Percentiles rank a stretch among this genome's conserved stretches.
Evolutionary conservation across 2,329 filamentous ascomycete species (phyloP).

Genomic region (Bretziella fagacearum): DNA sequence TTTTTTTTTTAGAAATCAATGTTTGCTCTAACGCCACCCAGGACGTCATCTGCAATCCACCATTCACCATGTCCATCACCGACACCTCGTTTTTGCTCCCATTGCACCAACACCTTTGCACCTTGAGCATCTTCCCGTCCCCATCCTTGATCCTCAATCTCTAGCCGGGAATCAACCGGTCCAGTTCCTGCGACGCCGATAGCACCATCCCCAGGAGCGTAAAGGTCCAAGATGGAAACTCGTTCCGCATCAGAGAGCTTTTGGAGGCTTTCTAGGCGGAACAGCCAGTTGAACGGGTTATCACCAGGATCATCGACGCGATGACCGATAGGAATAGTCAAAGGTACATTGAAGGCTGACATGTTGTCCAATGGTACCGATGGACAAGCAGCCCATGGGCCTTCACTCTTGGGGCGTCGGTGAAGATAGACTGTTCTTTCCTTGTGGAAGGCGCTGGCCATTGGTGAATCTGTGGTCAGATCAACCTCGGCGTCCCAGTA

Average conservation of each 20-base stretch:
- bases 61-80: background rate
- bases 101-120: background rate
- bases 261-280: constrained; percentile 40
- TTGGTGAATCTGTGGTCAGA: constrained; percentile 44
- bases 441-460: constrained; percentile 43
- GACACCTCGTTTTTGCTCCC: background rate
- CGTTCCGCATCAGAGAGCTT: constrained; percentile 49
- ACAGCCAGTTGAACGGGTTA: constrained; percentile 55
- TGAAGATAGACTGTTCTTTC: constrained; percentile 62
- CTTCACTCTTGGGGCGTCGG: constrained; percentile 49
- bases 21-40: background rate
- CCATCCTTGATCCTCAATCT: constrained; percentile 31
- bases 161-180: constrained; percentile 53
- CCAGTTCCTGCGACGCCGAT: constrained; percentile 20
- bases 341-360: background rate
- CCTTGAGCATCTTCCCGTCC: background rate
- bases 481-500: constrained; percentile 75
- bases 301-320: constrained; percentile 6
- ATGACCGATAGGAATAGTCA: background rate
- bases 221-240: constrained; percentile 39
- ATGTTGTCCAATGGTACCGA: background rate
- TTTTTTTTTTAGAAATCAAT: background rate
- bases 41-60: background rate
- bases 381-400: constrained; percentile 34
- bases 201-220: constrained; percentile 31